Percentiles rank a stretch among this genome's conserved stretches.
These are phyloP conservation scores for Eutrema heterophyllum DNA, from an alignment of 345 rosid species.

Conservation along the genomic window DNA sequence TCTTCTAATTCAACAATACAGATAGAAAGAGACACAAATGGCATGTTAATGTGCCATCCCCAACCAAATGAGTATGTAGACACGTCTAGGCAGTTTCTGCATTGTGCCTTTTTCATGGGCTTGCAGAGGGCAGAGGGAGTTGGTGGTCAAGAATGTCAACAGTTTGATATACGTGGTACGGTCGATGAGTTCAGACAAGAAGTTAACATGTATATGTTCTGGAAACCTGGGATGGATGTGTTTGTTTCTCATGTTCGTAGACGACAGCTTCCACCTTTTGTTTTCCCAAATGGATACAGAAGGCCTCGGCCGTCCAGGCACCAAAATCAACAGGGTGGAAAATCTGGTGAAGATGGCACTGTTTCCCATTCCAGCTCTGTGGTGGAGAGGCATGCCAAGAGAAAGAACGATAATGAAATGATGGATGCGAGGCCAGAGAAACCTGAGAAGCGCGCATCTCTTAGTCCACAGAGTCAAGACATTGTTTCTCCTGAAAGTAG, in stretches of 20 bases:
- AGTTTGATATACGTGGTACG: slow-evolving; percentile 66
- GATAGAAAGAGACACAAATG: slow-evolving; percentile 73
- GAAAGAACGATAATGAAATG: slow-evolving; percentile 42
- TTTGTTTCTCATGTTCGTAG: slow-evolving; percentile 69
- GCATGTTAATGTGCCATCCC: slow-evolving; percentile 78
- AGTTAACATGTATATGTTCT: slow-evolving; percentile 48
- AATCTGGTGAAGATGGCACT: slow-evolving; percentile 42
- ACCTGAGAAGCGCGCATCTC: slow-evolving; percentile 44
- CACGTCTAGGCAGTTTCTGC: slow-evolving; percentile 47
- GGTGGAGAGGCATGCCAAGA: slow-evolving; percentile 42
- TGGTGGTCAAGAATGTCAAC: slow-evolving; percentile 63
- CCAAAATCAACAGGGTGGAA: slow-evolving; percentile 41
- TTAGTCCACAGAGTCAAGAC: slow-evolving; percentile 42
- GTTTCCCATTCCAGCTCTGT: slow-evolving; percentile 35
- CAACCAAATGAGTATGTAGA: slow-evolving; percentile 59
- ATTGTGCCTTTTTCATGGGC: slow-evolving; percentile 77
- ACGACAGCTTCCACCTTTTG: slow-evolving; percentile 61
- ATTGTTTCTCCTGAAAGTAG: slow-evolving; percentile 44
- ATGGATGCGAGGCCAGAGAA: slow-evolving; percentile 38
- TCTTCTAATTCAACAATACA: slow-evolving; percentile 29
- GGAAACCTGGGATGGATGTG: slow-evolving; percentile 79
- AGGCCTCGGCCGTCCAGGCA: slow-evolving; percentile 48
- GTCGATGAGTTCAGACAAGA: slow-evolving; percentile 64
- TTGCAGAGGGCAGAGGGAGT: slow-evolving; percentile 61
- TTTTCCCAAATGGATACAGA: slow-evolving; percentile 59